A percentile compares a stretch with the other conserved stretches of the same genome.
Evolutionary conservation across 257 asterid species (phyloP).

Genomic region (Solanum pinnatisectum): DNA sequence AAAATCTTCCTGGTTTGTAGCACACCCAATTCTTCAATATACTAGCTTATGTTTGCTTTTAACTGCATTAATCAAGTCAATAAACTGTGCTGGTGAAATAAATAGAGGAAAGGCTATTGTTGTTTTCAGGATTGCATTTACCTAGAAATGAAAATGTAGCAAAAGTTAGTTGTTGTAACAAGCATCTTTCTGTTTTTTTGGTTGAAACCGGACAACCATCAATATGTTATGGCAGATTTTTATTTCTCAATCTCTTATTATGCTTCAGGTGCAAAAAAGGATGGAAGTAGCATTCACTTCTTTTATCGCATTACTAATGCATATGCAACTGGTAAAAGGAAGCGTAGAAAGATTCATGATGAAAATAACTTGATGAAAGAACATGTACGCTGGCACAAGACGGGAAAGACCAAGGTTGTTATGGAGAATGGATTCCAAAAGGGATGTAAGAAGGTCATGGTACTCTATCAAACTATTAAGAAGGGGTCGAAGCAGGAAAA

Average conservation of each 20-base stretch:
- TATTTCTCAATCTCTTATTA: neutral
- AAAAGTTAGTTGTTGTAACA: neutral
- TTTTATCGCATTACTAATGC: slow-evolving; percentile 58
- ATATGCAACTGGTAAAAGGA: slow-evolving; percentile 64
- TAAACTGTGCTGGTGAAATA: neutral
- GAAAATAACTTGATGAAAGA: slow-evolving; percentile 9
- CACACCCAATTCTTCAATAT: neutral
- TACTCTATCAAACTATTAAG: slow-evolving; percentile 47
- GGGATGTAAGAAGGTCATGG: slow-evolving; percentile 92
- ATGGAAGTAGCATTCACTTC: slow-evolving; percentile 79
- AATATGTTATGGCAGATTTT: neutral
- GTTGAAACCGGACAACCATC: neutral
- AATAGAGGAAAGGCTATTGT: neutral
- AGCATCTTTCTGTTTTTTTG: neutral
- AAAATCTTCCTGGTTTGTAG: slow-evolving; percentile 85
- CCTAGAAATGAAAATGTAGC: neutral
- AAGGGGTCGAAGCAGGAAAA: slow-evolving; percentile 51
- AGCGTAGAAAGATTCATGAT: slow-evolving; percentile 61
- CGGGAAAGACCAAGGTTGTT: slow-evolving; percentile 67
- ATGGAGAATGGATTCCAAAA: slow-evolving; percentile 46
- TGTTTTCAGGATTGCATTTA: neutral
- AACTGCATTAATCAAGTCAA: neutral
- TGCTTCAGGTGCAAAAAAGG: slow-evolving; percentile 65
- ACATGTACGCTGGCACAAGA: slow-evolving; percentile 86
- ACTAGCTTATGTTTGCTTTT: neutral